Percentiles rank a stretch among this genome's conserved stretches.
These are phyloP conservation scores for Leonotis leonurus DNA, from an alignment of 257 asterid genomes.

Conservation along the genomic window DNA sequence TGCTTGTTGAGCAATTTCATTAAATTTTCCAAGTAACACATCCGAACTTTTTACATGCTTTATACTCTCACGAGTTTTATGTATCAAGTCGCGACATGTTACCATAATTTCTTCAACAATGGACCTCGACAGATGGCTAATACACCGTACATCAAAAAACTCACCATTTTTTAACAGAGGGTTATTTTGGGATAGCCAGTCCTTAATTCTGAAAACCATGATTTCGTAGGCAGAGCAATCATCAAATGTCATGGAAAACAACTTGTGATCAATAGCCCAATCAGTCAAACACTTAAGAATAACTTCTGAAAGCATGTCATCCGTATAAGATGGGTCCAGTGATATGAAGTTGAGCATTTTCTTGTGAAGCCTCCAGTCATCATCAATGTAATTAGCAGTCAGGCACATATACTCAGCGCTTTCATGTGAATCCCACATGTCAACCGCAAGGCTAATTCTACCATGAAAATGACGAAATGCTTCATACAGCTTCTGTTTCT, in stretches of 20 bases:
- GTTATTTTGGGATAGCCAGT: slow-evolving; percentile 65
- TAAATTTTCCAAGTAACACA: slow-evolving; percentile 49
- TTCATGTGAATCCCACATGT: slow-evolving; percentile 69
- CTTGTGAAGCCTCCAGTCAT: slow-evolving; percentile 80
- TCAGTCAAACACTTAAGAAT: slow-evolving; percentile 63
- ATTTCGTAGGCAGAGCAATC: slow-evolving; percentile 54
- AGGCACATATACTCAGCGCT: slow-evolving; percentile 57
- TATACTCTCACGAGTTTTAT: slow-evolving; percentile 62
- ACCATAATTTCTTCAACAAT: slow-evolving; percentile 62
- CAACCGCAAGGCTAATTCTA: slow-evolving; percentile 67
- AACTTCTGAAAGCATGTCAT: slow-evolving; percentile 68
- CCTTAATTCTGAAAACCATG: slow-evolving; percentile 63
- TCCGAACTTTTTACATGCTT: slow-evolving; percentile 67
- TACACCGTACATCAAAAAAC: slow-evolving; percentile 67
- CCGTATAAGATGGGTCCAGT: slow-evolving; percentile 57
- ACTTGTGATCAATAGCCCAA: slow-evolving; percentile 73
- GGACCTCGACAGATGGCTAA: slow-evolving; percentile 65
- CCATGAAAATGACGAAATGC: slow-evolving; percentile 58
- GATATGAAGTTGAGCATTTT: slow-evolving; percentile 73
- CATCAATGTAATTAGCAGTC: slow-evolving; percentile 73
- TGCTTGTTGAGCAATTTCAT: slow-evolving; percentile 58
- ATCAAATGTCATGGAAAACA: slow-evolving; percentile 85
- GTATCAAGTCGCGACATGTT: slow-evolving; percentile 44
- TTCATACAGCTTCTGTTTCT: slow-evolving; percentile 70
- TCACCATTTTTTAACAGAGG: slow-evolving; percentile 72